Conservation (phyloP, 1,284 basidiomycete genomes). For the Ustilago vetiveriae region DNA sequence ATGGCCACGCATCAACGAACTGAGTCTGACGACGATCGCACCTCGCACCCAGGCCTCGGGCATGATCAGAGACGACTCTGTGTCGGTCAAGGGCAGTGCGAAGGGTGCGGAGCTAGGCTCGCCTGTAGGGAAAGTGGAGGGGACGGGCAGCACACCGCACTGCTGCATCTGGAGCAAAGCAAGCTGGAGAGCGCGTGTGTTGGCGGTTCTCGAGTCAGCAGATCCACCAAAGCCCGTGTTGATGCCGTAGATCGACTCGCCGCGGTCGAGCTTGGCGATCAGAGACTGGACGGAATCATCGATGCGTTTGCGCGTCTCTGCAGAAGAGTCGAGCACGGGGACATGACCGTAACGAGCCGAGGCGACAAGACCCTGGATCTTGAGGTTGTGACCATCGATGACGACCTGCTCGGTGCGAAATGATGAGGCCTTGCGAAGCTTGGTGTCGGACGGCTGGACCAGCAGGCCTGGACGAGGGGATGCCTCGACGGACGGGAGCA, state of each 20-base stretch:
- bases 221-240: constrained; percentile 62
- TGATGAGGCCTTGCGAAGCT: constrained; percentile 43
- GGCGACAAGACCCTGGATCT: constrained; percentile 53
- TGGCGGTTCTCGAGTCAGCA: constrained; percentile 57
- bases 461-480: constrained; percentile 16
- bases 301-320: constrained; percentile 47
- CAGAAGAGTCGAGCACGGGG: constrained; percentile 48
- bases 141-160: constrained; percentile 57
- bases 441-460: constrained; percentile 40
- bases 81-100: constrained; percentile 44
- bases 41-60: constrained; percentile 91
- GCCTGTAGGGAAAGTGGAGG: constrained; percentile 44
- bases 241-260: constrained; percentile 58
- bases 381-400: constrained; percentile 52
- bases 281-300: constrained; percentile 53
- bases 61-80: constrained; percentile 43
- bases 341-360: constrained; percentile 50
- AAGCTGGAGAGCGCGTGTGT: constrained; percentile 56
- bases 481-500: constrained; percentile 18
- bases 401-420: constrained; percentile 46
- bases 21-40: constrained; percentile 84
- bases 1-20: constrained; percentile 77
- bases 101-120: constrained; percentile 47
- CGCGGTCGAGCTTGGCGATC: constrained; percentile 50
- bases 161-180: constrained; percentile 62